phyloP scores from a whole-genome alignment of 345 rosid species.

The Rhodomyrtus tomentosa region DNA sequence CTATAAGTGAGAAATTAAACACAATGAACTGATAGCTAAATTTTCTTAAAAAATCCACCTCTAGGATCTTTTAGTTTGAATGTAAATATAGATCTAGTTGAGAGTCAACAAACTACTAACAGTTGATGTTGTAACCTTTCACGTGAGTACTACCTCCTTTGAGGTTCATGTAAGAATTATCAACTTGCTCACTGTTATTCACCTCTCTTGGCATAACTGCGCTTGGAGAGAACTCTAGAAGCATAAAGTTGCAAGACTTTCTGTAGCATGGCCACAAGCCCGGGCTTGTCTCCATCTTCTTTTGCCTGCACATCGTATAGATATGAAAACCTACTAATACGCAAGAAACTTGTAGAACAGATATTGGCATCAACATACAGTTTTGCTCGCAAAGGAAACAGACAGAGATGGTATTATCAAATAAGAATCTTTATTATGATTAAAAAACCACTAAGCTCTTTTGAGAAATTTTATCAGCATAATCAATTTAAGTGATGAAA shows the following conservation, averaged over 20 bases:
- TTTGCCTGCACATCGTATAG: constrained; percentile 44
- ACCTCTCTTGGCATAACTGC: constrained; percentile 95
- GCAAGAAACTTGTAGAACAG: background rate
- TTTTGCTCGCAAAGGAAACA: background rate
- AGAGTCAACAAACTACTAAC: background rate
- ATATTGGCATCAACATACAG: background rate
- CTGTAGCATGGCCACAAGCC: constrained; percentile 86
- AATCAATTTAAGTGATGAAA: background rate
- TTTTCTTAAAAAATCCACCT: background rate
- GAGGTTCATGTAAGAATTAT: background rate
- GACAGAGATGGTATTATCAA: background rate
- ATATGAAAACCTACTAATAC: background rate
- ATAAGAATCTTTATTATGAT: background rate
- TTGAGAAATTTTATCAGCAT: background rate
- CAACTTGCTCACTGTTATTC: background rate
- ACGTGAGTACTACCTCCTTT: background rate
- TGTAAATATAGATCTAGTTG: background rate
- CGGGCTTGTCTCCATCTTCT: constrained; percentile 87
- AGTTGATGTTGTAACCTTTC: background rate
- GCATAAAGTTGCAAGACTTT: constrained; percentile 90
- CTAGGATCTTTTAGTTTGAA: background rate
- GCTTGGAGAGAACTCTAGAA: constrained; percentile 63
- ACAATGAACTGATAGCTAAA: background rate
- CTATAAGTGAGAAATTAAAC: background rate
- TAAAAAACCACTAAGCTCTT: background rate